Percentiles rank a stretch among this genome's conserved stretches.
These are phyloP conservation scores for Ophiorrhiza pumila DNA, from an alignment of 257 asterid species.

Conservation along the genomic window DNA sequence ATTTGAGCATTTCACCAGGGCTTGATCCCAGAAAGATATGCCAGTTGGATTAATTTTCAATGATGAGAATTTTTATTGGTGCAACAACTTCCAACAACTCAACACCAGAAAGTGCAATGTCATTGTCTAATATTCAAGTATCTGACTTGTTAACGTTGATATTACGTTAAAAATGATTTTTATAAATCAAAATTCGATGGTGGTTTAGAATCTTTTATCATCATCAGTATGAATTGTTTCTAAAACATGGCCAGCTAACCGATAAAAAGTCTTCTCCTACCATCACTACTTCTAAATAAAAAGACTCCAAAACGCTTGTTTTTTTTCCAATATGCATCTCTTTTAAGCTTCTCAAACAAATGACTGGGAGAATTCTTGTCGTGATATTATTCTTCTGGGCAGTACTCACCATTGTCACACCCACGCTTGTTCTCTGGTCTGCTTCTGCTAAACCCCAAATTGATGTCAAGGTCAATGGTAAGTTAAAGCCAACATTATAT, in stretches of 20 bases:
- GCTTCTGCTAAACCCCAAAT: conserved; percentile 49
- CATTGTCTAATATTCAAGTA: conserved; percentile 17
- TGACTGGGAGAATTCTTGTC: conserved; percentile 62
- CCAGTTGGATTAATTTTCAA: conserved; percentile 32
- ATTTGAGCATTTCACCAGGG: conserved; percentile 3
- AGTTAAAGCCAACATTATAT: background rate
- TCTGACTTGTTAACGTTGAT: conserved; percentile 24
- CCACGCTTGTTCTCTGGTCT: conserved; percentile 59
- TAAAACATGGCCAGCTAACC: conserved; percentile 62
- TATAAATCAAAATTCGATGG: conserved; percentile 8
- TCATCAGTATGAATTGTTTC: conserved; percentile 24
- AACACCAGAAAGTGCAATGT: conserved; percentile 22
- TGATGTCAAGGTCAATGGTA: conserved; percentile 31
- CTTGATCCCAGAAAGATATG: conserved; percentile 28
- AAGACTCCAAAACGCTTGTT: background rate
- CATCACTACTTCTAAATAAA: conserved; percentile 23
- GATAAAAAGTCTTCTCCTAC: conserved; percentile 25
- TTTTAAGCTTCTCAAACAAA: conserved; percentile 27
- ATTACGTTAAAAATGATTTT: background rate
- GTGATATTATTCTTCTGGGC: conserved; percentile 75
- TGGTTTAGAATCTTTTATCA: conserved; percentile 21
- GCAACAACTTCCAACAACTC: conserved; percentile 65
- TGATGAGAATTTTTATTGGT: conserved; percentile 31
- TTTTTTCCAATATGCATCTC: conserved; percentile 20
- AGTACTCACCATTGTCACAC: conserved; percentile 62